Evolutionary conservation across 208 protist species (phyloP), one percentile per base, ranked within the genome.

Genomic region (Strigomonas galati): DNA sequence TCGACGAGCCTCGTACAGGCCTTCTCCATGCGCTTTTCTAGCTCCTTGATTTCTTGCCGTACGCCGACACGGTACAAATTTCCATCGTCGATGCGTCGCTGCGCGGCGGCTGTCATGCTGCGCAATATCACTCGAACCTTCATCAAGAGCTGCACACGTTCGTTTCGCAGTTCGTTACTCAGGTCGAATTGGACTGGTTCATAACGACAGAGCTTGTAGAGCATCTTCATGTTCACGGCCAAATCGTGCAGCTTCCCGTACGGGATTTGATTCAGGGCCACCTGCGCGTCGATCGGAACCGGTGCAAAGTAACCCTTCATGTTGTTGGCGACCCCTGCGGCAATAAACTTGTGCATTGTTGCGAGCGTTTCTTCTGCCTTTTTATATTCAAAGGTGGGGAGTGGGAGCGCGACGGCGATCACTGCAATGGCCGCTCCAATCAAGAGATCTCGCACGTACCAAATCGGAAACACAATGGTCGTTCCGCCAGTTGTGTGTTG

Each of bases 231-330:
- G 4, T 53, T 65, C 1, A 28, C 67, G 7, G 71, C 77, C 32
- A 74, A 19, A 0, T 15, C 64, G 40, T 57, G 58, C n/a, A 85
- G 81, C 28, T 78, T 81, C 19, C 24, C 46, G 31, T 79, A 82
- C 17, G 80, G 80, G 5, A 85, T 71, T 46, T 86, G 76, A 23
- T 56, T 59, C 17, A 81, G 66, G n/a, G 80, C 80, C 49, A 76
- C 72, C 31, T 66, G 69, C 10, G 69, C 75, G 40, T 86, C 80
- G 40, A 86, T 74, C 14, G 43, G 30, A 19, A 86, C 80, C 0
- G 80, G 76, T 0, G 80, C 80, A 67, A 67, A 86, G 67, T 74
- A 86, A 3, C 67, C 72, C 67, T 86, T 86, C 72, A 86, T 79
- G 10, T 70, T 72, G 58, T 86, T 86, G 24, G 76, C 80, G 26